These are phyloP conservation scores for Cryptosporidium ryanae DNA, from an alignment of 169 alveolate genomes.

Conservation along the genomic window DNA sequence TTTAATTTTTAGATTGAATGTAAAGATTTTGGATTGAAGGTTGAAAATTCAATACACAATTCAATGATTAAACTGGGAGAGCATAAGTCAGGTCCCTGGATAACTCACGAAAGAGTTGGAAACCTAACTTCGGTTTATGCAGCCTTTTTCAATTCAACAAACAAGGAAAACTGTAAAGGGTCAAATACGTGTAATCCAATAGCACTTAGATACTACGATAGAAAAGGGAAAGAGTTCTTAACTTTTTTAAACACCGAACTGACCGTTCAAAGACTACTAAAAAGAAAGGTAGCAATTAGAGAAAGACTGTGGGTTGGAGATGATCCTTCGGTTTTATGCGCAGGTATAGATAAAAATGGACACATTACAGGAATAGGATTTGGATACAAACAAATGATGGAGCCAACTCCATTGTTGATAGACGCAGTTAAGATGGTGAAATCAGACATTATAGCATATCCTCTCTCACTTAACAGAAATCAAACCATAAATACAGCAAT, in stretches of 20 bases:
- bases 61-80: constrained; percentile 44
- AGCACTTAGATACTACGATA: constrained; percentile 49
- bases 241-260: constrained; percentile 50
- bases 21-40: constrained; percentile 18
- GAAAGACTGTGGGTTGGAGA: constrained; percentile 72
- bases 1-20: constrained; percentile 38
- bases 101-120: constrained; percentile 38
- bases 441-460: constrained; percentile 63
- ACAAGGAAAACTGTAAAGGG: constrained; percentile 39
- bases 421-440: constrained; percentile 72
- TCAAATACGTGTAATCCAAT: constrained; percentile 61
- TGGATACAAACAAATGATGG: constrained; percentile 52
- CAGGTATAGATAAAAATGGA: constrained; percentile 55
- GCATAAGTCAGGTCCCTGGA: constrained; percentile 54
- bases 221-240: constrained; percentile 49
- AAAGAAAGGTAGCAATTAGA: constrained; percentile 33
- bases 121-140: constrained; percentile 28
- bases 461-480: constrained; percentile 38
- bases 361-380: constrained; percentile 53
- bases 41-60: constrained; percentile 37
- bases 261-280: constrained; percentile 39
- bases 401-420: constrained; percentile 55
- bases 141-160: constrained; percentile 49
- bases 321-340: constrained; percentile 39
- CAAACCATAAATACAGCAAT: constrained; percentile 71